These are phyloP conservation scores for Lophiotrema nucula DNA, from an alignment of 495 filamentous ascomycete genomes.

Conservation along the genomic window DNA sequence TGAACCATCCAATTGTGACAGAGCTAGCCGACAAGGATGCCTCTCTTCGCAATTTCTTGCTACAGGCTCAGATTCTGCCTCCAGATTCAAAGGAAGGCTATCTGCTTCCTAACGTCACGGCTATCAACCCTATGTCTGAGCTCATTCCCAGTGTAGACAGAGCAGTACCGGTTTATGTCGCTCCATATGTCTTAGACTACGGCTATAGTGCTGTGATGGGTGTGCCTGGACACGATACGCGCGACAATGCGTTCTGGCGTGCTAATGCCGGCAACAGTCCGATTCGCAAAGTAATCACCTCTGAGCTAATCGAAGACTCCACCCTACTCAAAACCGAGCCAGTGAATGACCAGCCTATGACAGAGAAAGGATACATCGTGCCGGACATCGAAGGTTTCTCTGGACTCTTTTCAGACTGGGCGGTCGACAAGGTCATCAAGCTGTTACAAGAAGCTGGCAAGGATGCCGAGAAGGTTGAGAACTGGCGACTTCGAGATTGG, in stretches of 20 bases:
- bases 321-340: not conserved
- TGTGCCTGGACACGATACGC: slow-evolving; percentile 77
- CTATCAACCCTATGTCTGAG: slow-evolving; percentile 59
- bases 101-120: slow-evolving; percentile 58
- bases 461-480: slow-evolving; percentile 59
- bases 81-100: slow-evolving; percentile 76
- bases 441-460: slow-evolving; percentile 52
- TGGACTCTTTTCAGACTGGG: slow-evolving; percentile 60
- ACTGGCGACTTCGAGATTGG: slow-evolving; percentile 82
- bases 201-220: slow-evolving; percentile 92
- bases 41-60: slow-evolving; percentile 65
- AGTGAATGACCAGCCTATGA: slow-evolving; percentile 46
- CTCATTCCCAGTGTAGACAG: slow-evolving; percentile 53
- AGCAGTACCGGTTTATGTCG: slow-evolving; percentile 71
- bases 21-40: slow-evolving; percentile 57
- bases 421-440: slow-evolving; percentile 58
- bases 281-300: slow-evolving; percentile 14
- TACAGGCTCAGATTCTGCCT: slow-evolving; percentile 58
- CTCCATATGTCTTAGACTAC: slow-evolving; percentile 86
- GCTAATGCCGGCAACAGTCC: slow-evolving; percentile 51
- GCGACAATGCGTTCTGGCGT: slow-evolving; percentile 78
- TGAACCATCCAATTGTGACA: slow-evolving; percentile 68
- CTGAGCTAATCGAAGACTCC: not conserved
- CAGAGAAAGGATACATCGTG: slow-evolving; percentile 49
- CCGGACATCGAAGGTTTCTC: slow-evolving; percentile 48